These are phyloP conservation scores for Kandelia obovata DNA, from an alignment of 345 rosid species.

Conservation along the genomic window DNA sequence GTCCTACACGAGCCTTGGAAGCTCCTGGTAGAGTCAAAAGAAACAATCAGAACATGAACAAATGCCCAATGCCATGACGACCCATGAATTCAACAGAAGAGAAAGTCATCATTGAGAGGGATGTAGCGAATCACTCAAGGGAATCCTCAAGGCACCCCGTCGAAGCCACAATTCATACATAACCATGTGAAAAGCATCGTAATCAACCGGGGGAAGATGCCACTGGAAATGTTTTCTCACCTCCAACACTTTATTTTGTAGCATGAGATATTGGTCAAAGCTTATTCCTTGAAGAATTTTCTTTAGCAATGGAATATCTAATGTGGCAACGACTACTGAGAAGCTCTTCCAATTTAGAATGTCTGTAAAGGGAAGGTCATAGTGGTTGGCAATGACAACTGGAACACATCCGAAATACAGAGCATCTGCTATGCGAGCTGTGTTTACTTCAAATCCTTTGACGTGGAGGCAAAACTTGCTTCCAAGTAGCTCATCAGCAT, in stretches of 20 bases:
- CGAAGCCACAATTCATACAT: conserved; percentile 60
- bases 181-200: conserved; percentile 49
- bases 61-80: neutral
- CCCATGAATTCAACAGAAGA: neutral
- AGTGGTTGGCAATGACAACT: conserved; percentile 53
- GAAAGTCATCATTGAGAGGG: neutral
- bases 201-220: conserved; percentile 39
- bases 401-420: conserved; percentile 53
- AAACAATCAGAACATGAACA: neutral
- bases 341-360: conserved; percentile 51
- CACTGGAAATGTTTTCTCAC: conserved; percentile 55
- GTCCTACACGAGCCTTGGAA: neutral
- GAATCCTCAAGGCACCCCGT: conserved; percentile 31
- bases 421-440: conserved; percentile 54
- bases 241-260: conserved; percentile 41
- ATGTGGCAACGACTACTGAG: conserved; percentile 40
- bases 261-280: conserved; percentile 19
- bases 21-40: neutral
- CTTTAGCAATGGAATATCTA: conserved; percentile 52
- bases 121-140: neutral
- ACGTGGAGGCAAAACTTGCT: conserved; percentile 67
- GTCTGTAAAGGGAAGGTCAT: conserved; percentile 53
- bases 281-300: conserved; percentile 34
- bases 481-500: conserved; percentile 42
- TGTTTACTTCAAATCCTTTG: conserved; percentile 65